These are phyloP conservation scores for Nannizziopsis barbatae DNA, from an alignment of 2,329 filamentous ascomycete genomes.

Conservation along the genomic window DNA sequence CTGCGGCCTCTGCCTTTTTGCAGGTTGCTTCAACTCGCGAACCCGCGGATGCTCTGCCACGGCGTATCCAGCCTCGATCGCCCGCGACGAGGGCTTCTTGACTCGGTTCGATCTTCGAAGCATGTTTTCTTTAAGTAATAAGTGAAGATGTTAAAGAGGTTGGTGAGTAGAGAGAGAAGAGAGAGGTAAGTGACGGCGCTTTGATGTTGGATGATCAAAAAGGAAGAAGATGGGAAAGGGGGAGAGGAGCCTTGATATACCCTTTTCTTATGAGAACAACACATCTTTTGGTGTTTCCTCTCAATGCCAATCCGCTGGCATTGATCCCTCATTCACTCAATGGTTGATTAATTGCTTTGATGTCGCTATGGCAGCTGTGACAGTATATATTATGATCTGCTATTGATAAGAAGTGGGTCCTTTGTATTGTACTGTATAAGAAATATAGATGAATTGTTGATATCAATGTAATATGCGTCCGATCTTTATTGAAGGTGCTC, in stretches of 20 bases:
- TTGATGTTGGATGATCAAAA: no score
- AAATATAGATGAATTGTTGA: no score
- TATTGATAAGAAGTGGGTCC: no score
- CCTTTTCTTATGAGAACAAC: not conserved
- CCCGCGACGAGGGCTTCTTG: slow-evolving; percentile 24
- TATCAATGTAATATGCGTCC: no score
- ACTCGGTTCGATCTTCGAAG: slow-evolving; percentile 22
- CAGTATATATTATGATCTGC: no score
- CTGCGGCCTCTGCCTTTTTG: slow-evolving; percentile 6
- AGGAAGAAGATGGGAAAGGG: not conserved
- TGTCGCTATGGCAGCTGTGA: no score
- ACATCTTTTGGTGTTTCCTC: not conserved
- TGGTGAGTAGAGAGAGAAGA: not conserved
- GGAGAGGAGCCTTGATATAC: not conserved
- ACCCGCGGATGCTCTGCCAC: slow-evolving; percentile 5
- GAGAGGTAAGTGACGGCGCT: not conserved
- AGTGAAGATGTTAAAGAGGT: not conserved
- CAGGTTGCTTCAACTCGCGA: not conserved
- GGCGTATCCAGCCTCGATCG: slow-evolving; percentile 20
- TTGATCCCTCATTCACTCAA: no score
- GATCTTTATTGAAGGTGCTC: no score
- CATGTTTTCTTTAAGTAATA: slow-evolving; percentile 2
- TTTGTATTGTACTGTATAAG: no score
- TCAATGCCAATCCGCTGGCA: not conserved
- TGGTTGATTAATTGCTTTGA: no score